Evolutionary conservation across 192 early-diverging fungal species (phyloP).

Genomic region (Phlyctochytrium arcticum): DNA sequence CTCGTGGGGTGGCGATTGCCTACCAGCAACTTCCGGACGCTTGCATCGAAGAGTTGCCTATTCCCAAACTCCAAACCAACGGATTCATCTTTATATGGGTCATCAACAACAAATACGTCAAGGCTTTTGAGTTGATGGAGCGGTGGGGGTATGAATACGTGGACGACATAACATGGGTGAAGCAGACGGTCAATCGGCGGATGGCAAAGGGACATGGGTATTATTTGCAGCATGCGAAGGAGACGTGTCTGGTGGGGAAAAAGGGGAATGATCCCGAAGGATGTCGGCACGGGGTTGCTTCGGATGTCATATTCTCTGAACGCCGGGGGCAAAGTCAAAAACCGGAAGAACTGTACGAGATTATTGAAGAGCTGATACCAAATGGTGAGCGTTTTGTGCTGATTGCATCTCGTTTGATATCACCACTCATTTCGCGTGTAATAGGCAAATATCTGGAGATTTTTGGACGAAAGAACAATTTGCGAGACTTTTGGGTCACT

Average conservation of each 20-base stretch:
- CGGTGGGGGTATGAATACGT: constrained; percentile 93
- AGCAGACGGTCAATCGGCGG: constrained; percentile 91
- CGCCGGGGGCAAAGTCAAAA: constrained; percentile 94
- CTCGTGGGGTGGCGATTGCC: constrained; percentile 88
- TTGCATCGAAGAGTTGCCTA: constrained; percentile 88
- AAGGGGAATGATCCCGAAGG: constrained; percentile 55
- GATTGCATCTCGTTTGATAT: no score
- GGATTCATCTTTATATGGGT: constrained; percentile 99
- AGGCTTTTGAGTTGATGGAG: constrained; percentile 90
- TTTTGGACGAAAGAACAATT: constrained; percentile 94
- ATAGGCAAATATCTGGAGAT: constrained; percentile 86
- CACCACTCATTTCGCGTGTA: background rate
- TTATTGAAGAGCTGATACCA: constrained; percentile 91
- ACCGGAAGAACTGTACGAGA: constrained; percentile 91
- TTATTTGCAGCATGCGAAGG: constrained; percentile 96
- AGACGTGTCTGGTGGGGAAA: constrained; percentile 92
- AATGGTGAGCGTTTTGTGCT: constrained; percentile 65
- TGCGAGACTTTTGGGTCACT: constrained; percentile 95
- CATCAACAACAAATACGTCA: constrained; percentile 97
- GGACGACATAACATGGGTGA: constrained; percentile 97
- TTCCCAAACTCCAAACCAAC: constrained; percentile 75
- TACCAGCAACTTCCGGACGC: constrained; percentile 95
- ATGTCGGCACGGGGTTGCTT: constrained; percentile 46
- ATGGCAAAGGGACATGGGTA: constrained; percentile 98
- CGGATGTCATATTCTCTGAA: constrained; percentile 91